Conservation (phyloP, 495 filamentous ascomycete species). For the Penicilliopsis zonata region DNA sequence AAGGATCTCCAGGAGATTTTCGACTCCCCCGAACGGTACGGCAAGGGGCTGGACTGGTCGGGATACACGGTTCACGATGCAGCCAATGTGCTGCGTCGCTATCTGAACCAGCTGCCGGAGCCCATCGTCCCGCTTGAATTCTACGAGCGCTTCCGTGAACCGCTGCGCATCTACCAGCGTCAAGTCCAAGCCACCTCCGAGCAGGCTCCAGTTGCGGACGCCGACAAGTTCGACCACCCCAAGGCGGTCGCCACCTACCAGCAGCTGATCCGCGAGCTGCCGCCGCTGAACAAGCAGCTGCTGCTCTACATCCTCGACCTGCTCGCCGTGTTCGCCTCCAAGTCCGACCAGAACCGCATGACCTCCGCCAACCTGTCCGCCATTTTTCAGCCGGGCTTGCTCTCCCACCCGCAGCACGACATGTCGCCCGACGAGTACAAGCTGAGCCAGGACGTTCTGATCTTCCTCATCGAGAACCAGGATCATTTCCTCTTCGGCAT, state of each 20-base stretch:
- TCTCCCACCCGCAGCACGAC: constrained; percentile 87
- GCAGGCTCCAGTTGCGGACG: constrained; percentile 15
- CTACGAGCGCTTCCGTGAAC: constrained; percentile 83
- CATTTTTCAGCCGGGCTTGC: constrained; percentile 94
- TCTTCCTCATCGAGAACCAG: constrained; percentile 96
- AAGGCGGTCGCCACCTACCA: constrained; percentile 78
- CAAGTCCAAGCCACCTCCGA: constrained; percentile 38
- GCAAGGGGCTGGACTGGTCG: constrained; percentile 92
- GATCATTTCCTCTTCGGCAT: constrained; percentile 86
- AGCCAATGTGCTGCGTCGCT: constrained; percentile 89
- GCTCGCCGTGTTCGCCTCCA: constrained; percentile 96
- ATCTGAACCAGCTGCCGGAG: constrained; percentile 87
- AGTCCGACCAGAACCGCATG: constrained; percentile 95
- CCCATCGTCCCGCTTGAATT: constrained; percentile 93
- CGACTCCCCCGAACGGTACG: constrained; percentile 90
- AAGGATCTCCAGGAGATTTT: constrained; percentile 89
- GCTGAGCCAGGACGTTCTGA: constrained; percentile 90
- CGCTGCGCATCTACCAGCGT: constrained; percentile 63
- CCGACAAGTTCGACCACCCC: constrained; percentile 56
- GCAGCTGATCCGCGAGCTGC: constrained; percentile 80
- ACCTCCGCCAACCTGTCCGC: constrained; percentile 88
- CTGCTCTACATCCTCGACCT: constrained; percentile 95
- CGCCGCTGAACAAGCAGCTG: constrained; percentile 86
- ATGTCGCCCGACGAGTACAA: constrained; percentile 92
- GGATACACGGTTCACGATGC: constrained; percentile 99